These are phyloP conservation scores for Xylaria cubensis DNA, from an alignment of 495 filamentous ascomycete genomes.

Conservation along the genomic window DNA sequence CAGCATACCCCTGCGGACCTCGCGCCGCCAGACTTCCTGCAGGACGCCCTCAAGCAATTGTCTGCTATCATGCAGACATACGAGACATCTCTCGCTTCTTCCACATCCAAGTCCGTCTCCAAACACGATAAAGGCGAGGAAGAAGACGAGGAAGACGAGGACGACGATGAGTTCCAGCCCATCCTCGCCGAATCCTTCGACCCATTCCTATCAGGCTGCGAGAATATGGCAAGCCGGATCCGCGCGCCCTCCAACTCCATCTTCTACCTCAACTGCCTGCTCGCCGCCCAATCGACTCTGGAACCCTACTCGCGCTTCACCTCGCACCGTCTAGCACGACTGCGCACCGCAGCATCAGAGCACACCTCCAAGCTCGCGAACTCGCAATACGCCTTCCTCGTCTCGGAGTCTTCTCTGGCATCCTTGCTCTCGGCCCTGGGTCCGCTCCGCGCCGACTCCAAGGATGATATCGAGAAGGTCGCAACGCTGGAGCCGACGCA, in stretches of 20 bases:
- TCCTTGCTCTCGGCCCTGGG: constrained; percentile 68
- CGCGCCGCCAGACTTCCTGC: constrained; percentile 81
- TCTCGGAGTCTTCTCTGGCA: constrained; percentile 74
- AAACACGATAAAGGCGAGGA: constrained; percentile 42
- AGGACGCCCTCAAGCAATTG: constrained; percentile 78
- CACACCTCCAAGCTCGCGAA: constrained; percentile 57
- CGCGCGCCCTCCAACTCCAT: constrained; percentile 65
- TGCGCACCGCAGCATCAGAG: constrained; percentile 55
- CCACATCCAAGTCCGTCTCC: constrained; percentile 22
- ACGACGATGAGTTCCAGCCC: constrained; percentile 69
- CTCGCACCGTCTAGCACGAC: constrained; percentile 44
- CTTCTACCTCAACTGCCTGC: constrained; percentile 82
- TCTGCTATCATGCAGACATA: constrained; percentile 78
- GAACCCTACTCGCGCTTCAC: constrained; percentile 64
- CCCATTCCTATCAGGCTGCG: constrained; percentile 79
- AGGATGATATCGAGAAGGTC: constrained; percentile 46
- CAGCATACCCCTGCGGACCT: constrained; percentile 72
- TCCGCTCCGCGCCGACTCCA: constrained; percentile 39
- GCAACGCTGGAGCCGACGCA: constrained; percentile 62
- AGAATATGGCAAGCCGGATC: constrained; percentile 69
- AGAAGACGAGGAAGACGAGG: constrained; percentile 56
- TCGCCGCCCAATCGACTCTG: constrained; percentile 61
- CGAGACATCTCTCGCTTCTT: constrained; percentile 73
- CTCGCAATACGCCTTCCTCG: constrained; percentile 71
- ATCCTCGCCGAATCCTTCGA: constrained; percentile 85